These are phyloP conservation scores for Cyberlindnera saturnus DNA, from an alignment of 805 yeast genomes.

Conservation along the genomic window DNA sequence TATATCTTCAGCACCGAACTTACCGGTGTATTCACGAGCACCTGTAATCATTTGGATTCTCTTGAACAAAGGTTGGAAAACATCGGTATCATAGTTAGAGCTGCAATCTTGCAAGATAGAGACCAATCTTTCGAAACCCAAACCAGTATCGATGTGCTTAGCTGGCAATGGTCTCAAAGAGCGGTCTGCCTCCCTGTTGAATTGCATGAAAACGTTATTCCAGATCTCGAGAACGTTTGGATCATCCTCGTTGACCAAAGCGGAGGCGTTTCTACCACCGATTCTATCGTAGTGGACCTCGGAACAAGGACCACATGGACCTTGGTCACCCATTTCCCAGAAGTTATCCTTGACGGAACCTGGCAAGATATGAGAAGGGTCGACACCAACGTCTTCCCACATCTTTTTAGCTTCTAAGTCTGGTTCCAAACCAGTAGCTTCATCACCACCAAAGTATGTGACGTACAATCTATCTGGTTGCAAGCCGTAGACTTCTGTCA, in stretches of 20 bases:
- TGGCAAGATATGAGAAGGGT: conserved; percentile 87
- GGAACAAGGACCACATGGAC: conserved; percentile 99
- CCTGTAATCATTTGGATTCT: conserved; percentile 91
- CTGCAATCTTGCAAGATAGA: conserved; percentile 85
- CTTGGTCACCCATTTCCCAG: conserved; percentile 99
- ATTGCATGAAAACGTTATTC: conserved; percentile 97
- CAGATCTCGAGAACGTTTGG: conserved; percentile 97
- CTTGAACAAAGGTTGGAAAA: conserved; percentile 81
- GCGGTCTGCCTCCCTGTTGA: conserved; percentile 87
- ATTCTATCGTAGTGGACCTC: conserved; percentile 97
- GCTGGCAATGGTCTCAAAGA: conserved; percentile 81
- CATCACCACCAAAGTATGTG: conserved; percentile 95
- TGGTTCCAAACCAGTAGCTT: conserved; percentile 73
- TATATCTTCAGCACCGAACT: conserved; percentile 84
- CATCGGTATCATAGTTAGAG: conserved; percentile 97
- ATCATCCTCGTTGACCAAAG: conserved; percentile 90
- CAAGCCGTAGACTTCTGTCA: conserved; percentile 80
- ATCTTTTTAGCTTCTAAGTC: conserved; percentile 87
- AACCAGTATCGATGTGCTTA: conserved; percentile 95
- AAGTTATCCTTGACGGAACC: conserved; percentile 90
- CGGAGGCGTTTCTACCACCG: conserved; percentile 94
- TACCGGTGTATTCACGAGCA: conserved; percentile 85
- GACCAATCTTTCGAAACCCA: conserved; percentile 97
- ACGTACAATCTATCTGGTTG: conserved; percentile 80
- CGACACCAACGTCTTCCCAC: conserved; percentile 86